Conservation (phyloP, 73 alveolate genomes). For the Stentor roeselii region DNA sequence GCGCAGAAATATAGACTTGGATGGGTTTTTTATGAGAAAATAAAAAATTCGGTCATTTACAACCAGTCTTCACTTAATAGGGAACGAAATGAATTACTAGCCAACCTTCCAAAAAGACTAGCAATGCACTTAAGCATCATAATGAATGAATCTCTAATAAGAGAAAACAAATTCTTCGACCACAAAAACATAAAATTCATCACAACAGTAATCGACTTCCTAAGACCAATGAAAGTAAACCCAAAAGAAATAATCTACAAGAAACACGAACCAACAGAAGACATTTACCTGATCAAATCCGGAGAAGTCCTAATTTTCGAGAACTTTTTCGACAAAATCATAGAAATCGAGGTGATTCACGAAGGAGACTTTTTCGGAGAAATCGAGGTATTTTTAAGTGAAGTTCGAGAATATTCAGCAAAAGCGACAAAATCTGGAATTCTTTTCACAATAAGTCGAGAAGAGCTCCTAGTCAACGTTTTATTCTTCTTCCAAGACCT, state of each 20-base stretch:
- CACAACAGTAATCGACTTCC: conserved; percentile 71
- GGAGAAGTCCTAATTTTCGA: conserved; percentile 51
- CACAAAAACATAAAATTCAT: conserved; percentile 68
- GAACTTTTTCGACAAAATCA: not conserved
- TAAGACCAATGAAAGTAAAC: conserved; percentile 66
- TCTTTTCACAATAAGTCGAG: not conserved
- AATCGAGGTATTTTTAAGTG: not conserved
- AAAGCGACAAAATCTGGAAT: not conserved
- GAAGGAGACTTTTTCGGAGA: not conserved
- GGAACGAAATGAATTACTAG: conserved; percentile 40
- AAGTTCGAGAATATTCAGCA: not conserved
- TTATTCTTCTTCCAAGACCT: not conserved
- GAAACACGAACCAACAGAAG: conserved; percentile 81
- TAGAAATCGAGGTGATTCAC: not conserved
- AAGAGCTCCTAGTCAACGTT: not conserved
- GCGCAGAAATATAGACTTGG: conserved; percentile 43
- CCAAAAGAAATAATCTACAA: conserved; percentile 67
- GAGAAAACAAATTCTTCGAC: conserved; percentile 45
- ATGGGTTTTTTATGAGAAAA: conserved; percentile 37
- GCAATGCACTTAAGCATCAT: conserved; percentile 40
- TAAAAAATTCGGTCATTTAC: conserved; percentile 45
- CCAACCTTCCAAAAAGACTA: conserved; percentile 52
- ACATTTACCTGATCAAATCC: conserved; percentile 71
- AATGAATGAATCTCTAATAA: conserved; percentile 32
- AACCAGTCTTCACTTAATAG: conserved; percentile 40